These are phyloP conservation scores for Prunus mongolica DNA, from an alignment of 306 rosid species.

Conservation along the genomic window DNA sequence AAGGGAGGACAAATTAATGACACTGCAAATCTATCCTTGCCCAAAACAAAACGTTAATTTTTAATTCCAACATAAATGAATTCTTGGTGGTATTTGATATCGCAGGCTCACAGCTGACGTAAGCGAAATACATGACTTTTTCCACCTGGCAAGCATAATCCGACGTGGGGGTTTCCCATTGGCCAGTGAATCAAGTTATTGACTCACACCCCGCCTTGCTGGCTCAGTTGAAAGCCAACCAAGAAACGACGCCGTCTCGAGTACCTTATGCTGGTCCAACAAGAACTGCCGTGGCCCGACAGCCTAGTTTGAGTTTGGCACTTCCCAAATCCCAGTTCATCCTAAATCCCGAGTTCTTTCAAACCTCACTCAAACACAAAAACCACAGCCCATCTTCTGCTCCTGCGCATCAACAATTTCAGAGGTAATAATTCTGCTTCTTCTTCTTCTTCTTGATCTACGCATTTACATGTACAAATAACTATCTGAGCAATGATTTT, in stretches of 20 bases:
- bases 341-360: background rate
- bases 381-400: background rate
- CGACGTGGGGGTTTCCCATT: background rate
- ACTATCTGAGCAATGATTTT: background rate
- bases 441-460: background rate
- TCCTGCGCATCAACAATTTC: background rate
- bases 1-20: no score
- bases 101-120: background rate
- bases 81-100: background rate
- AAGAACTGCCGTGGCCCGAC: constrained; percentile 12
- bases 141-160: background rate
- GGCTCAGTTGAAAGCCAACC: background rate
- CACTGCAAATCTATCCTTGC: no score
- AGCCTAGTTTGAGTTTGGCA: background rate
- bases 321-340: background rate
- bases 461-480: background rate
- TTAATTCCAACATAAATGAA: background rate
- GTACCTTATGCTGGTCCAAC: constrained; percentile 1
- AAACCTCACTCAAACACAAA: background rate
- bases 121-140: background rate
- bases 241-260: constrained; percentile 1
- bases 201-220: constrained; percentile 10
- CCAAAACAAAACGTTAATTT: no score
- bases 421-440: background rate
- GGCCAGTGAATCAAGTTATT: background rate